Evolutionary conservation across 495 filamentous ascomycete species (phyloP).

Genomic region (Glarea lozoyensis): DNA sequence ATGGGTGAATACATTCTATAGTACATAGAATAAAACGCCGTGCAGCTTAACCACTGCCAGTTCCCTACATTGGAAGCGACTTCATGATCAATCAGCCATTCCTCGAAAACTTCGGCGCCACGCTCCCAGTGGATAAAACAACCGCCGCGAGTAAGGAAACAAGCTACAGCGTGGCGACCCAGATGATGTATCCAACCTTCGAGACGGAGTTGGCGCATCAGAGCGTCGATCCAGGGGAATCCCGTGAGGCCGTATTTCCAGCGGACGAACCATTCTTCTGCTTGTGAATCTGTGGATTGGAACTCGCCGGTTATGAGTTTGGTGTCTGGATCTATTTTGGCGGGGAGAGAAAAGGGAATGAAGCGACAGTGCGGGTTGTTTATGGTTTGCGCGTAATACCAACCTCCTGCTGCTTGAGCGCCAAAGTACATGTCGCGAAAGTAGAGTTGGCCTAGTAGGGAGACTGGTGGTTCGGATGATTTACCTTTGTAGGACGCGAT

Average conservation of each 20-base stretch:
- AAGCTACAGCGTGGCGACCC: constrained; percentile 62
- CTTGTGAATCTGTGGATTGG: constrained; percentile 42
- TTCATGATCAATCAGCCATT: constrained; percentile 64
- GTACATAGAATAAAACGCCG: constrained; percentile 58
- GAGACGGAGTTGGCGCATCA: constrained; percentile 60
- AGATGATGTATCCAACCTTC: constrained; percentile 74
- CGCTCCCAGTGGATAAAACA: constrained; percentile 69
- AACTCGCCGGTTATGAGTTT: constrained; percentile 40
- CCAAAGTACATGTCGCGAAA: constrained; percentile 75
- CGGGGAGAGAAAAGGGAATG: constrained; percentile 63
- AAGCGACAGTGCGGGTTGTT: constrained; percentile 54
- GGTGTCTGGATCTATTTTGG: constrained; percentile 32
- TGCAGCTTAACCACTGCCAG: constrained; percentile 70
- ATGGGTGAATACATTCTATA: constrained; percentile 58
- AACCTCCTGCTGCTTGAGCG: constrained; percentile 55
- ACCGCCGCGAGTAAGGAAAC: constrained; percentile 62
- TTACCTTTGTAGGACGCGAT: constrained; percentile 38
- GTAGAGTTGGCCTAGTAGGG: constrained; percentile 56
- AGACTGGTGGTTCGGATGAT: constrained; percentile 46
- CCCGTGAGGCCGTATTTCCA: constrained; percentile 59
- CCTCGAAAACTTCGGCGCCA: constrained; percentile 65
- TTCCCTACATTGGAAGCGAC: constrained; percentile 60
- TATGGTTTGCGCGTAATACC: constrained; percentile 44
- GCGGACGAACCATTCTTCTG: constrained; percentile 52
- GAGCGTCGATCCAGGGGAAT: constrained; percentile 66